Evolutionary conservation across 352 stramenopile genomes (phyloP).

Genomic region (Pythium plurisporium): DNA sequence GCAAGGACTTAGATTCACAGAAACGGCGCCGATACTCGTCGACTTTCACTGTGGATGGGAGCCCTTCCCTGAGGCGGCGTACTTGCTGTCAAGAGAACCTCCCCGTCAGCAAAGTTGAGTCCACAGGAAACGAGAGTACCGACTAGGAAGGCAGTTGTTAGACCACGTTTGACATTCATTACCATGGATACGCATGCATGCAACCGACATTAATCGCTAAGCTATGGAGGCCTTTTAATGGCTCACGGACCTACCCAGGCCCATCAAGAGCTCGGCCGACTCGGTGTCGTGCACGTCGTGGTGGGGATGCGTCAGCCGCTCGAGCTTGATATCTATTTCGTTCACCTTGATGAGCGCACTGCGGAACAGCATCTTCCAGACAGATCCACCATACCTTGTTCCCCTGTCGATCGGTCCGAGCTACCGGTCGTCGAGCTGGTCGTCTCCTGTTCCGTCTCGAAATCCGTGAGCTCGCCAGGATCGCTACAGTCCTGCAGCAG

Average conservation of each 20-base stretch:
- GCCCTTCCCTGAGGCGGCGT: too few species aligned
- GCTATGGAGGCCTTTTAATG: neutral
- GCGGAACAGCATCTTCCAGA: neutral
- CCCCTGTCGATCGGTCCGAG: conserved; percentile 20
- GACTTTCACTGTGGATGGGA: too few species aligned
- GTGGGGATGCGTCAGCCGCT: conserved; percentile 13
- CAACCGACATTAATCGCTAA: neutral
- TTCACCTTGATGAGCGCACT: neutral
- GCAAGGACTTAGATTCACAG: too few species aligned
- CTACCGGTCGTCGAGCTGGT: neutral
- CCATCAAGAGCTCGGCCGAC: conserved; percentile 54
- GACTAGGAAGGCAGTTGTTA: too few species aligned
- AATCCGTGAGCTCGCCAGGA: neutral
- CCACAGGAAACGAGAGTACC: too few species aligned
- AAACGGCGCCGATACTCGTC: too few species aligned
- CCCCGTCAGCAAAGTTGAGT: too few species aligned
- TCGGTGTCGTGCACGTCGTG: conserved; percentile 33
- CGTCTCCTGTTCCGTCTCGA: conserved; percentile 9
- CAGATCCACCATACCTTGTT: conserved; percentile 22
- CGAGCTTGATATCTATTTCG: conserved; percentile 3
- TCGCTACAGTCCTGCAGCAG: conserved; percentile 37
- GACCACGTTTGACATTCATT: neutral
- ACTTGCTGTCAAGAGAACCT: too few species aligned
- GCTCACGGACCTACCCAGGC: conserved; percentile 29
- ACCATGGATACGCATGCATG: too few species aligned